These are phyloP conservation scores for Gossypium lobatum DNA, from an alignment of 441 rosid genomes.

Conservation along the genomic window DNA sequence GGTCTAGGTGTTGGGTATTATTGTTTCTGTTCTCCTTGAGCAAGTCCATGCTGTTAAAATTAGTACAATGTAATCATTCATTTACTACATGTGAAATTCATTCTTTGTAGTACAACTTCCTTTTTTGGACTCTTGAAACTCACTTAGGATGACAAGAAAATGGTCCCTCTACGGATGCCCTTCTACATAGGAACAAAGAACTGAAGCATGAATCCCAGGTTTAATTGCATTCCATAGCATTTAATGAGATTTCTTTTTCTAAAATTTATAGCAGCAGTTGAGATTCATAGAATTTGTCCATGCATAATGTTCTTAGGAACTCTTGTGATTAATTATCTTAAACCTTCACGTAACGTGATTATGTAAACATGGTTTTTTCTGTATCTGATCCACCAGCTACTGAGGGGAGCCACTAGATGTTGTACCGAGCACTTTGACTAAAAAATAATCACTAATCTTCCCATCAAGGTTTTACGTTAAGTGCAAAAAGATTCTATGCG, in stretches of 20 bases:
- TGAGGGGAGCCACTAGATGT: background rate
- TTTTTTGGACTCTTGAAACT: background rate
- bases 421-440: background rate
- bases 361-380: background rate
- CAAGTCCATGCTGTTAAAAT: background rate
- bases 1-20: background rate
- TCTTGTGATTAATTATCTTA: background rate
- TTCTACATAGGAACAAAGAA: background rate
- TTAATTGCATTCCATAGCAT: background rate
- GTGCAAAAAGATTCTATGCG: background rate
- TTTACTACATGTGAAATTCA: too few relatives aligned
- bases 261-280: background rate
- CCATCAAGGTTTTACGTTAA: background rate
- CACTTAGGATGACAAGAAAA: background rate
- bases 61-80: background rate
- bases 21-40: background rate
- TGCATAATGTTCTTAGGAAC: background rate
- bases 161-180: background rate
- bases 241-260: background rate
- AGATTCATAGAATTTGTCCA: background rate
- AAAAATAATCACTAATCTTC: background rate
- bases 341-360: background rate
- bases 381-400: background rate
- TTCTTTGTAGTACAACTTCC: background rate
- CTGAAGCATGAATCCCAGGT: background rate